phyloP scores from a whole-genome alignment of 257 asterid species.

The Solanum etuberosum region DNA sequence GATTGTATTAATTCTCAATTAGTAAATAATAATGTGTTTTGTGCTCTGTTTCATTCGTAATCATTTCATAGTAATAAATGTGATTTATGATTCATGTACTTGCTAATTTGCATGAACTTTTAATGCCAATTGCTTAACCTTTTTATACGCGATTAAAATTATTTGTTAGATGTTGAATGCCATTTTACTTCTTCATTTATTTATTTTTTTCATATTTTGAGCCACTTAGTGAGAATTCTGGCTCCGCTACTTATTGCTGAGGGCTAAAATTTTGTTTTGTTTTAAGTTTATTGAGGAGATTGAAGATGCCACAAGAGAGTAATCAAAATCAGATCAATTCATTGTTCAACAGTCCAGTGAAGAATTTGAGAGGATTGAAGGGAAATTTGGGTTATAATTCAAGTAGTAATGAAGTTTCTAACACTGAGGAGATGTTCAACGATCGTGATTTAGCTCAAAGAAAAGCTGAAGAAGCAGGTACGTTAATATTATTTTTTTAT shows the following conservation, averaged over 20 bases:
- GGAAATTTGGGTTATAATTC: slow-evolving; percentile 27
- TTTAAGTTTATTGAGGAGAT: neutral
- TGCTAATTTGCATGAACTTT: neutral
- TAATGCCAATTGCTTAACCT: neutral
- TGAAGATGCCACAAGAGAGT: slow-evolving; percentile 59
- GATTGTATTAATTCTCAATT: neutral
- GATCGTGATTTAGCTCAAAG: slow-evolving; percentile 74
- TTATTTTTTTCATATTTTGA: no score
- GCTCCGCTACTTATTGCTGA: neutral
- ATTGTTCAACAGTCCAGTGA: slow-evolving; percentile 31
- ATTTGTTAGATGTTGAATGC: neutral
- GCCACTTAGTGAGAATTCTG: neutral
- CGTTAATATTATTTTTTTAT: neutral
- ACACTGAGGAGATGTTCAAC: slow-evolving; percentile 46
- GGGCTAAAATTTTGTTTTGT: neutral
- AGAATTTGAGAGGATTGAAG: slow-evolving; percentile 56
- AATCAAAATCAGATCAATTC: slow-evolving; percentile 1
- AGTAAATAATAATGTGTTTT: neutral
- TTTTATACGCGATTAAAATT: neutral
- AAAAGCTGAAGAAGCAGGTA: slow-evolving; percentile 90
- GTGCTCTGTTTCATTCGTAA: neutral
- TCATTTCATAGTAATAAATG: neutral
- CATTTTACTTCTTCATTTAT: neutral
- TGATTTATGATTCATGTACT: neutral
- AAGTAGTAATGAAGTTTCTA: slow-evolving; percentile 15